Conservation (phyloP, 495 filamentous ascomycete genomes). For the Bacidia gigantensis region DNA sequence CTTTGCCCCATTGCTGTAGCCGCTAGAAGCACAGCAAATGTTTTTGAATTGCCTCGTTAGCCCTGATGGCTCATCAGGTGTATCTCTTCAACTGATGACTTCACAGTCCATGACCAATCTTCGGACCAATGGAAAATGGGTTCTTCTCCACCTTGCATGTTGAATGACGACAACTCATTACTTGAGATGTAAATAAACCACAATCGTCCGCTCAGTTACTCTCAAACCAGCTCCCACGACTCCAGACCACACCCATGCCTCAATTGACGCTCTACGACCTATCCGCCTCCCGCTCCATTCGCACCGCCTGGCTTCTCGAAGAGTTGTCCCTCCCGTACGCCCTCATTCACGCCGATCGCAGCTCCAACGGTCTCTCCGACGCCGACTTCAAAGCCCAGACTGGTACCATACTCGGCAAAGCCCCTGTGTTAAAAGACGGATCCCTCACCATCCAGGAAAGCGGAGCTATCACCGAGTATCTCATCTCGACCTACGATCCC, state of each 20-base stretch:
- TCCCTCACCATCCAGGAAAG: constrained; percentile 24
- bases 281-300: constrained; percentile 28
- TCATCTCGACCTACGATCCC: constrained; percentile 19
- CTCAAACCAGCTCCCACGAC: too few species aligned
- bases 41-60: too few species aligned
- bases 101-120: too few species aligned
- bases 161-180: too few species aligned
- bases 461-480: constrained; percentile 25
- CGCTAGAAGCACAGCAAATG: too few species aligned
- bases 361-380: constrained; percentile 20
- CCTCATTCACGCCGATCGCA: constrained; percentile 19
- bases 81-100: too few species aligned
- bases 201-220: too few species aligned
- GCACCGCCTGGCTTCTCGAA: constrained; percentile 30
- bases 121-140: too few species aligned
- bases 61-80: too few species aligned
- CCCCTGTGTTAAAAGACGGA: constrained; percentile 24
- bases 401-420: constrained; percentile 24
- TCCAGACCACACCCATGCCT: constrained; percentile 9
- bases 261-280: constrained; percentile 30
- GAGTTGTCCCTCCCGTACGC: constrained; percentile 24
- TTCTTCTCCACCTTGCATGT: too few species aligned
- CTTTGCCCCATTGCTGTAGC: too few species aligned
- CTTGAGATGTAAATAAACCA: too few species aligned
- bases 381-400: constrained; percentile 19